Percentiles rank a stretch among this genome's conserved stretches.
phyloP scores from a whole-genome alignment of 768 basidiomycete species.

The Collybia sordida region DNA sequence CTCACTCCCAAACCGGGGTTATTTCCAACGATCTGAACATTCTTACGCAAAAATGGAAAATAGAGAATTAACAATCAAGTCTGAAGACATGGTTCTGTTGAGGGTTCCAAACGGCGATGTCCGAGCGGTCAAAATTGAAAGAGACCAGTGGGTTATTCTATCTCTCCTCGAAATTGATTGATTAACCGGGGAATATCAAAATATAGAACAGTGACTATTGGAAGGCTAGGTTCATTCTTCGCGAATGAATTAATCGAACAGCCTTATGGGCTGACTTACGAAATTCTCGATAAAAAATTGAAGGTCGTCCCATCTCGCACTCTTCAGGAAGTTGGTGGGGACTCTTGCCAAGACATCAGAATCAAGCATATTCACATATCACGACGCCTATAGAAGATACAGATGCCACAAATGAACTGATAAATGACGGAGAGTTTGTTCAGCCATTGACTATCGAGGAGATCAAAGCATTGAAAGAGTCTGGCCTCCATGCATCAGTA shows the following conservation, averaged over 20 bases:
- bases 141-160: constrained; percentile 62
- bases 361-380: constrained; percentile 5
- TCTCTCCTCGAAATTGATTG: neutral
- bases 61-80: constrained; percentile 43
- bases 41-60: constrained; percentile 15
- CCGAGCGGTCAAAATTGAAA: constrained; percentile 70
- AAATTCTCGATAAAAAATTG: constrained; percentile 74
- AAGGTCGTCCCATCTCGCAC: constrained; percentile 58
- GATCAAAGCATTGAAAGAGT: constrained; percentile 79
- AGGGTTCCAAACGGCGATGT: constrained; percentile 79
- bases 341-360: constrained; percentile 1
- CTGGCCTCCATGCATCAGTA: constrained; percentile 79
- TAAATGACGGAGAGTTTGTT: constrained; percentile 82
- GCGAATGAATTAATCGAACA: constrained; percentile 77
- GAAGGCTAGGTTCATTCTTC: constrained; percentile 84
- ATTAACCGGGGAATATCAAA: neutral
- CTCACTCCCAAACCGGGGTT: constrained; percentile 5
- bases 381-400: constrained; percentile 73
- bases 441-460: constrained; percentile 83
- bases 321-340: constrained; percentile 79
- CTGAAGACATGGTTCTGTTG: constrained; percentile 78
- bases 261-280: constrained; percentile 87
- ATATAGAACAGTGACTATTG: constrained; percentile 67
- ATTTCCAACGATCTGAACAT: constrained; percentile 2
- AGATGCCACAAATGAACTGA: constrained; percentile 94